Conservation (phyloP, 2,329 filamentous ascomycete genomes). For the Coleophoma cylindrospora region DNA sequence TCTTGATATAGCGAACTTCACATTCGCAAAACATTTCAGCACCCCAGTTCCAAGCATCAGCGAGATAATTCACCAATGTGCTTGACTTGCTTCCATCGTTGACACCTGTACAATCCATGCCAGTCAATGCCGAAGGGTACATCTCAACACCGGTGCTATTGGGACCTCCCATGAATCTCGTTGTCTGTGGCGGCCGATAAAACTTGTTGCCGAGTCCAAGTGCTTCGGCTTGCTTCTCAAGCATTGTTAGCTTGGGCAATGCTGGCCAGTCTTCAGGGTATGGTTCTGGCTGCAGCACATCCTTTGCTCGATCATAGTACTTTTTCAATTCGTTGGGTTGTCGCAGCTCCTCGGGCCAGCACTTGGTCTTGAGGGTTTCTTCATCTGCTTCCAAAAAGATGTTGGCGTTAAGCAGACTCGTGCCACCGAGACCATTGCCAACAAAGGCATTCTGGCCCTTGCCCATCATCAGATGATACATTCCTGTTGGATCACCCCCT, state of each 20-base stretch:
- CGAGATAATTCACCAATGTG: constrained; percentile 60
- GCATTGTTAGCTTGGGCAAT: constrained; percentile 51
- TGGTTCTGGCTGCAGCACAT: constrained; percentile 51
- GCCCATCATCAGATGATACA: constrained; percentile 60
- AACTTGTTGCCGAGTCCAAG: constrained; percentile 49
- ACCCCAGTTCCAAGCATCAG: constrained; percentile 69
- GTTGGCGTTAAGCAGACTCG: constrained; percentile 63
- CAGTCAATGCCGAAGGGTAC: constrained; percentile 52
- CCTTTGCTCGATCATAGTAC: constrained; percentile 51
- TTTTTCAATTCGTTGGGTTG: constrained; percentile 35
- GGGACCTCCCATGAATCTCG: constrained; percentile 53
- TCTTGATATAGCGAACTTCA: constrained; percentile 58
- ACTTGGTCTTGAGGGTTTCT: constrained; percentile 43
- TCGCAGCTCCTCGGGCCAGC: constrained; percentile 56
- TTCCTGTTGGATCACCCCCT: constrained; percentile 49
- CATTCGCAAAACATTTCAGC: constrained; percentile 67
- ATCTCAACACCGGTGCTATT: constrained; percentile 63
- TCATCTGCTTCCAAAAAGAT: constrained; percentile 58
- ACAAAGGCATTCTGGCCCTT: constrained; percentile 54
- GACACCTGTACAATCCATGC: constrained; percentile 58
- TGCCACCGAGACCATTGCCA: constrained; percentile 51
- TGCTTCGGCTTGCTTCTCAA: constrained; percentile 49
- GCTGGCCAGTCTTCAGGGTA: constrained; percentile 55
- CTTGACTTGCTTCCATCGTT: constrained; percentile 67
- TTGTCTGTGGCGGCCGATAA: constrained; percentile 54